Conservation (phyloP, 2,329 filamentous ascomycete genomes). For the Colletotrichum orbiculare region DNA sequence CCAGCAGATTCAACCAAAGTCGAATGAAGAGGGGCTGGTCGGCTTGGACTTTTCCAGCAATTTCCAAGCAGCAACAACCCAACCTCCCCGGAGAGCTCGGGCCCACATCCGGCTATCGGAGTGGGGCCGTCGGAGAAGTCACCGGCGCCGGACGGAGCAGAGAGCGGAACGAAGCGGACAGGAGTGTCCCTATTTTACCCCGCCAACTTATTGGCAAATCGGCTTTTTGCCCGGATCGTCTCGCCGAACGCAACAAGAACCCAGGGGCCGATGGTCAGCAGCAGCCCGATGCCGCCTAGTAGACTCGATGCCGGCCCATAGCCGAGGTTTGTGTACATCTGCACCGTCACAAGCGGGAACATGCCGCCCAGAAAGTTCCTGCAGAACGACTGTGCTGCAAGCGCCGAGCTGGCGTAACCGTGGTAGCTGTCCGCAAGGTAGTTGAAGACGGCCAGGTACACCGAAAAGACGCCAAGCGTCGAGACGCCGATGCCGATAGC, state of each 20-base stretch:
- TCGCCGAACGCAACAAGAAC: slow-evolving; percentile 82
- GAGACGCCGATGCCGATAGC: slow-evolving; percentile 68
- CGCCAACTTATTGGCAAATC: slow-evolving; percentile 67
- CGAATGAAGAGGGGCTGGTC: not conserved
- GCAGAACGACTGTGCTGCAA: slow-evolving; percentile 89
- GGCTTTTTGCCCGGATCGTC: slow-evolving; percentile 78
- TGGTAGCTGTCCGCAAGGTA: slow-evolving; percentile 66
- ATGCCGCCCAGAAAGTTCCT: slow-evolving; percentile 83
- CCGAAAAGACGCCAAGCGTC: slow-evolving; percentile 67
- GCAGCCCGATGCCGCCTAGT: slow-evolving; percentile 76
- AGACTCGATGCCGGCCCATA: slow-evolving; percentile 77
- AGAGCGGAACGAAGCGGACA: not conserved
- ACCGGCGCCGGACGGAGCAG: not conserved
- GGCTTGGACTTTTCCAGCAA: slow-evolving; percentile 34
- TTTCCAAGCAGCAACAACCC: slow-evolving; percentile 15
- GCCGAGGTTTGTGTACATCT: slow-evolving; percentile 78
- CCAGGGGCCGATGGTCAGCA: slow-evolving; percentile 84
- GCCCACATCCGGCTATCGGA: slow-evolving; percentile 6
- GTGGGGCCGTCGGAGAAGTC: not conserved
- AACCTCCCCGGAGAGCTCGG: slow-evolving; percentile 12
- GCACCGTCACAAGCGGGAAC: slow-evolving; percentile 80
- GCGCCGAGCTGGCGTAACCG: slow-evolving; percentile 64
- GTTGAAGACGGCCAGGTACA: slow-evolving; percentile 64
- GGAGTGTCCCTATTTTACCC: not conserved
- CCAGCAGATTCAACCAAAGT: not conserved